Base-by-base conservation (phyloP, 2,329 filamentous ascomycete genomes). In the Ambrosiella beaveri region DNA sequence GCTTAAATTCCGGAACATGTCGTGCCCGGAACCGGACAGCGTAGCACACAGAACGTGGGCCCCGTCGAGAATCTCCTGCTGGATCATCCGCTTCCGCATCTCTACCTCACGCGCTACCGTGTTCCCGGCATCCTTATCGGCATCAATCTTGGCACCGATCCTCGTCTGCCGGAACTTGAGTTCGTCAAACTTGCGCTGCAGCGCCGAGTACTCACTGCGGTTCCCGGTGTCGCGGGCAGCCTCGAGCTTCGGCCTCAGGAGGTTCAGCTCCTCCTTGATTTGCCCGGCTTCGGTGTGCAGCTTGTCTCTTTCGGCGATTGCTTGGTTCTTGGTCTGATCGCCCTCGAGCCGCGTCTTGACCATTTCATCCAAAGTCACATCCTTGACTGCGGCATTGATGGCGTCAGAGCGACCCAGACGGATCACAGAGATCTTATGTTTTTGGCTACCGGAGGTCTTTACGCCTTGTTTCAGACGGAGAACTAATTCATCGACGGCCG, bases 41-140 rank as follows among this genome's bases (percentile, higher is more conserved):
- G 93, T 98, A 47, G 91, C 87, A 69, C 93, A 98, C 37, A 98
- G 81, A 56, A 98, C 86, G 70, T 98, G 88, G 1, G 93, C 88
- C 27, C 84, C 83, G 66, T 95, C 86, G 51, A 98, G 80, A 57
- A 98, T 87, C 64, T 93, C 83, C 68, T 97, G 90, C 69, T 97
- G 91, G 51, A 93, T 81, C 64, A 84, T 80, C 49, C 88, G 85
- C 58, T 88, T 81, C 61, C 85, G 85, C 65, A 98, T 81, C 64
- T 98, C 93, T 60, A 84, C 84, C 67, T 95, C 88, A 63, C 93
- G 85, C 13, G 82, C 83, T 35, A 82, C 82, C 2, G 85, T 84
- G 65, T 88, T 89, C 63, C 91, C 88, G 61, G 84, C 85, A 65
- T 95, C 89, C 69, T 93, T 89, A 64, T 87, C 82, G 15, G 82